Percentiles rank a stretch among this genome's conserved stretches.
phyloP scores from a whole-genome alignment of 2,329 filamentous ascomycete genomes.

The Fusarium ambrosium region DNA sequence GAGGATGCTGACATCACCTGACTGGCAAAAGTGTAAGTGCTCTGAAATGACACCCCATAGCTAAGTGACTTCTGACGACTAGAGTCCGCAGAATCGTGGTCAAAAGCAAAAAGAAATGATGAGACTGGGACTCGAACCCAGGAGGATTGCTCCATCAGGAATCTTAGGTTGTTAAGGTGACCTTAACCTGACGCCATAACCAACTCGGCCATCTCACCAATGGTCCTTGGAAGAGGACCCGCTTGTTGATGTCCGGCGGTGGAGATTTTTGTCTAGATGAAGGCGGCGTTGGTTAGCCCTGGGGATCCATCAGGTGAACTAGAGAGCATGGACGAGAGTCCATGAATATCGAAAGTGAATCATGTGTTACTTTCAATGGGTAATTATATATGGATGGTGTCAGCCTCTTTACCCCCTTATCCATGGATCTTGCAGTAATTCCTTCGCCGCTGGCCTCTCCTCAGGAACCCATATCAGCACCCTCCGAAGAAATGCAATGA shows the following conservation, averaged over 20 bases:
- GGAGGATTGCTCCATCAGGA: constrained; percentile 1
- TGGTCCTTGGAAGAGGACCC: not conserved
- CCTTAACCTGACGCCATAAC: constrained; percentile 1
- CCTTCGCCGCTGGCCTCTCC: constrained; percentile 41
- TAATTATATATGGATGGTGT: not conserved
- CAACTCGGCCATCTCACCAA: not conserved
- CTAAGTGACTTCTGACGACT: not conserved
- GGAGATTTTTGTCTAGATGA: not conserved
- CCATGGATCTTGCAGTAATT: constrained; percentile 45
- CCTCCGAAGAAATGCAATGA: constrained; percentile 42
- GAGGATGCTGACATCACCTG: not conserved
- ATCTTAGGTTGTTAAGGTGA: not conserved
- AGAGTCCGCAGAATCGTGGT: too few species aligned
- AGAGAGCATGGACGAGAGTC: not conserved
- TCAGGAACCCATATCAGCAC: constrained; percentile 40
- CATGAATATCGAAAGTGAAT: not conserved
- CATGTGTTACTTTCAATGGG: not conserved
- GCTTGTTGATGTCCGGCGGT: not conserved
- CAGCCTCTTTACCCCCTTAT: constrained; percentile 1
- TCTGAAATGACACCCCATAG: not conserved
- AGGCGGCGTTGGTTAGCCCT: not conserved
- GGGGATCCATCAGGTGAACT: not conserved
- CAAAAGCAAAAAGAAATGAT: not conserved
- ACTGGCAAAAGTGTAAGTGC: not conserved
- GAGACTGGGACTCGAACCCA: constrained; percentile 1